Evolutionary conservation across 1,284 basidiomycete species (phyloP).

Genomic region (Ceratobasidium sp.): DNA sequence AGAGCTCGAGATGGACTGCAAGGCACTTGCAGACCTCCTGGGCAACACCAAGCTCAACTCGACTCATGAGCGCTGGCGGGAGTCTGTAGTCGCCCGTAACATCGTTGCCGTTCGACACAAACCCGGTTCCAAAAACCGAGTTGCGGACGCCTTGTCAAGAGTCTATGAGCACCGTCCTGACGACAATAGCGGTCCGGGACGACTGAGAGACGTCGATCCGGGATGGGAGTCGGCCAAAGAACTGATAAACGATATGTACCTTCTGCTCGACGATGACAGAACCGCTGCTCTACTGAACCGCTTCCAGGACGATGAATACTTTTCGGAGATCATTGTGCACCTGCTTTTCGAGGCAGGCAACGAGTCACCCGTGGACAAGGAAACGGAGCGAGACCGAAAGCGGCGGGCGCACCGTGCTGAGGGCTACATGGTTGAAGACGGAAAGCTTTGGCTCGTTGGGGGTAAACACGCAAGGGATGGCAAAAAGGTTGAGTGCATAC

Average conservation of each 20-base stretch:
- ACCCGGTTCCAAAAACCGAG: slow-evolving; percentile 39
- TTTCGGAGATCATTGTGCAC: slow-evolving; percentile 32
- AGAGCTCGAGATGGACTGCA: slow-evolving; percentile 44
- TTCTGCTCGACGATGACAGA: neutral
- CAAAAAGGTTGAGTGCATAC: slow-evolving; percentile 44
- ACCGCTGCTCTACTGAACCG: slow-evolving; percentile 9
- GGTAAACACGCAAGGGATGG: slow-evolving; percentile 11
- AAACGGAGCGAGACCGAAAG: neutral
- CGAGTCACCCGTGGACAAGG: neutral
- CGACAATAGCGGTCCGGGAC: neutral
- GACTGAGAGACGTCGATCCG: neutral
- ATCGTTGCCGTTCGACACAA: slow-evolving; percentile 40
- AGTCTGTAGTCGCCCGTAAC: slow-evolving; percentile 33
- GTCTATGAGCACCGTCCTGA: slow-evolving; percentile 12
- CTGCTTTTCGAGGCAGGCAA: neutral
- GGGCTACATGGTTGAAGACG: slow-evolving; percentile 28
- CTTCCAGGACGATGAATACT: slow-evolving; percentile 37
- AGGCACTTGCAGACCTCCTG: slow-evolving; percentile 43
- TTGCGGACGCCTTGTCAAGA: slow-evolving; percentile 39
- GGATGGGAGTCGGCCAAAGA: slow-evolving; percentile 21
- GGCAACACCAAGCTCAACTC: slow-evolving; percentile 35
- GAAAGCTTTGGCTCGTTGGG: slow-evolving; percentile 32
- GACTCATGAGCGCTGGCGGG: slow-evolving; percentile 37
- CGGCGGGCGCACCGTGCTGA: slow-evolving; percentile 7
- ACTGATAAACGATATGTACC: slow-evolving; percentile 31